Percentiles rank a stretch among this genome's conserved stretches.
Conservation (phyloP, 495 filamentous ascomycete genomes). For the Tetracladium setigerum region DNA sequence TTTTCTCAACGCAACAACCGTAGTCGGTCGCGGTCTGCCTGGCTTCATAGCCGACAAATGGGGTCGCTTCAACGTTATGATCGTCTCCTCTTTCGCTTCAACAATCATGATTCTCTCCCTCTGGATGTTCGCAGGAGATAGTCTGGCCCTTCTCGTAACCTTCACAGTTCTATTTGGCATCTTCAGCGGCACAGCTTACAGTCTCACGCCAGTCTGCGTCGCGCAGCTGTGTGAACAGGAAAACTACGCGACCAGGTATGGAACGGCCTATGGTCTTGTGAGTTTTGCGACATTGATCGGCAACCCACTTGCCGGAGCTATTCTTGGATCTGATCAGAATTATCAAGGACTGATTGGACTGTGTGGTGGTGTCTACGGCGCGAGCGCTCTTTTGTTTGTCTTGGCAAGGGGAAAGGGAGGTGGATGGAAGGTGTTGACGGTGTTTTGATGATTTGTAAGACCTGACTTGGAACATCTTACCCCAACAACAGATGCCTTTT, state of each 20-base stretch:
- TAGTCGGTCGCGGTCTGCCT: slow-evolving; percentile 61
- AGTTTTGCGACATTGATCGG: slow-evolving; percentile 81
- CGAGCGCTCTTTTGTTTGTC: background rate
- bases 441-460: too few relatives aligned
- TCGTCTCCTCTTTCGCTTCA: slow-evolving; percentile 51
- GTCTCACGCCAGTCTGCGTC: slow-evolving; percentile 79
- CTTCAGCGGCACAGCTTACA: slow-evolving; percentile 73
- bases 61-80: slow-evolving; percentile 53
- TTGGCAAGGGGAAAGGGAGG: slow-evolving; percentile 5
- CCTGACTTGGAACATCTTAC: too few relatives aligned
- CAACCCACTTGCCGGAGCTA: slow-evolving; percentile 82
- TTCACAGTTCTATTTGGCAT: slow-evolving; percentile 80
- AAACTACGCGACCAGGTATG: slow-evolving; percentile 76
- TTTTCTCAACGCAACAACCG: slow-evolving; percentile 59
- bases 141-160: slow-evolving; percentile 51
- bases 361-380: slow-evolving; percentile 11
- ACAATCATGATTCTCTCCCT: slow-evolving; percentile 63
- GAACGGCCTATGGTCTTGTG: slow-evolving; percentile 79
- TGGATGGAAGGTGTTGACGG: background rate
- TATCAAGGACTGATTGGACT: slow-evolving; percentile 23
- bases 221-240: slow-evolving; percentile 81
- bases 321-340: slow-evolving; percentile 38
- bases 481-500: too few relatives aligned
- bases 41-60: slow-evolving; percentile 50
- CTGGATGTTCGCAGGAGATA: slow-evolving; percentile 63